These are phyloP conservation scores for Orbilia javanica DNA, from an alignment of 2,329 filamentous ascomycete genomes.

Conservation along the genomic window DNA sequence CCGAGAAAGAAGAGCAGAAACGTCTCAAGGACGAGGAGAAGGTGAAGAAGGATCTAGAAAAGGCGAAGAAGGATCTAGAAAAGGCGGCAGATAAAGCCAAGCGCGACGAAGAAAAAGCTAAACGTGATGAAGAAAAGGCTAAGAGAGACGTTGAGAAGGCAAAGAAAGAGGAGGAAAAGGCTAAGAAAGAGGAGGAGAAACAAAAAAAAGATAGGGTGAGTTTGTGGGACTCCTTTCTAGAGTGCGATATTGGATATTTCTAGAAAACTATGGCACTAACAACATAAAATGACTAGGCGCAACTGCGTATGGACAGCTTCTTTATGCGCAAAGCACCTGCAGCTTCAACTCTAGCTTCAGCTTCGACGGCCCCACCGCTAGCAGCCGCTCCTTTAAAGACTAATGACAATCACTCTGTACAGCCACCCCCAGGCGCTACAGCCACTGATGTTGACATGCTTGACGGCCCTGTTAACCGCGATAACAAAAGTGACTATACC, in stretches of 20 bases:
- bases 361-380: conserved; percentile 34
- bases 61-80: conserved; percentile 65
- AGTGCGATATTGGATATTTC: neutral
- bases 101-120: conserved; percentile 67
- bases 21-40: conserved; percentile 66
- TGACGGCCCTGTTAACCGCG: conserved; percentile 42
- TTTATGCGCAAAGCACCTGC: conserved; percentile 66
- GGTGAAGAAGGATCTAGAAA: conserved; percentile 65
- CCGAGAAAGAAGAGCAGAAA: conserved; percentile 64
- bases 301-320: conserved; percentile 69
- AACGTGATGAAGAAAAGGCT: conserved; percentile 63
- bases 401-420: conserved; percentile 26
- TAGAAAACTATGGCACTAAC: neutral
- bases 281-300: conserved; percentile 64
- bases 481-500: conserved; percentile 70
- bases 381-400: conserved; percentile 53
- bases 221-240: neutral
- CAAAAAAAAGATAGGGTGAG: conserved; percentile 66
- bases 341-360: conserved; percentile 43
- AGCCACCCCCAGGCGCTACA: conserved; percentile 22
- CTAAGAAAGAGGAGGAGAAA: conserved; percentile 63
- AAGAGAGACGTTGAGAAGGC: conserved; percentile 68
- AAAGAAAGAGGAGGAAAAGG: conserved; percentile 61
- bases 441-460: conserved; percentile 60
- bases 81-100: conserved; percentile 64